Evolutionary conservation across 257 asterid genomes (phyloP), one percentile per base, ranked within the genome.

Genomic region (Plantago ovata): DNA sequence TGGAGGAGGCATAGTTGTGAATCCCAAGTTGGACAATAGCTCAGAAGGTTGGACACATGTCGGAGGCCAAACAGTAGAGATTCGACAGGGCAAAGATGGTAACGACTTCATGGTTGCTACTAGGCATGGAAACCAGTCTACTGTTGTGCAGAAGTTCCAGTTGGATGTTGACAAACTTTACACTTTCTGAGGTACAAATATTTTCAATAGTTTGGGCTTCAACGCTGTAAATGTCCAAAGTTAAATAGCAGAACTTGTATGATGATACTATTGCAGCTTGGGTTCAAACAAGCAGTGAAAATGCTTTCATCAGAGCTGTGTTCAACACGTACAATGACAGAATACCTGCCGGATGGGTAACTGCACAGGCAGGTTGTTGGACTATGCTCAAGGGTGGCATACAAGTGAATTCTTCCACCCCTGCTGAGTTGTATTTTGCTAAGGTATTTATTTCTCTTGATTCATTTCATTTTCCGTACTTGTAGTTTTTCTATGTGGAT

Each of bases 381-480:
- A 68, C 86, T n/a, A 77, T 80, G 83, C 64, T 80, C 13, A 77
- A 80, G 56, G 81, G 77, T 42, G 81, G 86, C 5, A 18, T 73
- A 1, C 38, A 42, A 20, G 76, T 69, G 28, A 36, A 73, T 51
- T 48, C 22, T 38, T 71, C 86, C 7, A 74, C 68, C 55, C 63
- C 66, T 0, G 76, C 75, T 5, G 44, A 66, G 13, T 68, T 80
- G 6, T 66, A 58, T 46, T 80, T 80, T 36, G 15, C 21, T 19
- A 49, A 19, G 55, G 55, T 49, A 49, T 3, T 28, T 28, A 28
- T 28, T 28, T 28, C 2, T 24, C 5, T 28, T 3, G 6, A 6
- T 28, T 28, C 6, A 28, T 28, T 2, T 28, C 6, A 28, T 28
- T 8, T 28, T 28, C 36, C 7, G 7, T 3, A 28, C 3, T 3